Percentiles rank a stretch among this genome's conserved stretches.
Evolutionary conservation across 1,284 basidiomycete genomes (phyloP).

Genomic region (Trametes sp.): DNA sequence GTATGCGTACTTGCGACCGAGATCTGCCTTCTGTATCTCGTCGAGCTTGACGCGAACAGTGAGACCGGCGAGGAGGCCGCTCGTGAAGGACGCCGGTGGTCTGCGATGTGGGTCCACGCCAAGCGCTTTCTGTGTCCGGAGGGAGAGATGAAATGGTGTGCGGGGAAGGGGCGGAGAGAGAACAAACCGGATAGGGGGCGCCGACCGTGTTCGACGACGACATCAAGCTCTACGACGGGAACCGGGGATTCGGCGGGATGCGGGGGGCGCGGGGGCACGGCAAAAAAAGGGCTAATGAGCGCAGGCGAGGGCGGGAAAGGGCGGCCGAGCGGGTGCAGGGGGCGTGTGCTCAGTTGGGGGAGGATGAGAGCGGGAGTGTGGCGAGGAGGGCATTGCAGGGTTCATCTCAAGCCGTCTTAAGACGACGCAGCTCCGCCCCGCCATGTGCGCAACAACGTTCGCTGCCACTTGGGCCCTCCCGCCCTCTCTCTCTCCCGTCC

Average conservation of each 20-base stretch:
- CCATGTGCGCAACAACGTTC: too few species aligned
- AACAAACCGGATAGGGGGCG: neutral
- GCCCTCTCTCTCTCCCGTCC: too few species aligned
- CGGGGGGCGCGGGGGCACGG: too few species aligned
- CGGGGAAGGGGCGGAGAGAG: neutral
- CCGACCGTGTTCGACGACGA: neutral
- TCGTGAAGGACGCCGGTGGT: neutral
- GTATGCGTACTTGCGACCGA: constrained; percentile 26
- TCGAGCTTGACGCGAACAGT: constrained; percentile 17
- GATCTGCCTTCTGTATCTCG: constrained; percentile 28
- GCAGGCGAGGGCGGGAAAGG: too few species aligned
- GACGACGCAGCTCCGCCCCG: too few species aligned
- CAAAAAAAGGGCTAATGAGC: too few species aligned
- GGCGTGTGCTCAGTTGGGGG: too few species aligned
- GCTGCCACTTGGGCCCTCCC: too few species aligned
- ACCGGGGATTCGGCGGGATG: neutral
- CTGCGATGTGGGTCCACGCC: neutral
- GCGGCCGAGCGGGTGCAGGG: too few species aligned
- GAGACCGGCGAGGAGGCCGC: constrained; percentile 16
- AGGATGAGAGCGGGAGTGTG: too few species aligned
- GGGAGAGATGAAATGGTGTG: neutral
- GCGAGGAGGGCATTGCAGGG: too few species aligned
- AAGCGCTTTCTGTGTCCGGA: neutral
- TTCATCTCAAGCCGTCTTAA: too few species aligned
- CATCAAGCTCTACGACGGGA: neutral